Conservation (phyloP, 441 rosid species). For the Adansonia rubrostipa region DNA sequence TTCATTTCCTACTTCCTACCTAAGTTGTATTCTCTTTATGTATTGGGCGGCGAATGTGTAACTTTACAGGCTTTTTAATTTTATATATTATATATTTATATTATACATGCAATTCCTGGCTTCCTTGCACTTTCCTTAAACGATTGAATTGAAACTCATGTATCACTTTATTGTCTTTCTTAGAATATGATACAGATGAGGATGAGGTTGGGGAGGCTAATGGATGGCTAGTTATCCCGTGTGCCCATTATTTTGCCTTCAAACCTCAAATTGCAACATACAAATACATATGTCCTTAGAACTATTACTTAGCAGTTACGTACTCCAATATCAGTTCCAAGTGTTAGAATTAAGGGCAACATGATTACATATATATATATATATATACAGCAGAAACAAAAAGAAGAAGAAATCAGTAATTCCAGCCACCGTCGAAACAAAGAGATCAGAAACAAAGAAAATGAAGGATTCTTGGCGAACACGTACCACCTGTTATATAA, state of each 20-base stretch:
- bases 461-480: no score
- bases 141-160: background rate
- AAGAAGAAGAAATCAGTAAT: no score
- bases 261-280: background rate
- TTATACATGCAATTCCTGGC: background rate
- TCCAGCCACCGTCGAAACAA: no score
- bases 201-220: background rate
- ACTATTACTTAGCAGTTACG: background rate
- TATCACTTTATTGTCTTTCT: background rate
- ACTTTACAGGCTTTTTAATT: background rate
- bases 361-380: background rate
- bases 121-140: slow-evolving; percentile 6
- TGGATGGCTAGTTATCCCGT: background rate
- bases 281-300: background rate
- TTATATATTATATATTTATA: background rate
- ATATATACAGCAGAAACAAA: no score
- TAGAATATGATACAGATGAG: background rate
- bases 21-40: no score
- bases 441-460: no score
- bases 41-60: background rate
- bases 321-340: background rate
- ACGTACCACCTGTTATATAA: no score
- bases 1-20: no score
- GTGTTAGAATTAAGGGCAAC: background rate
- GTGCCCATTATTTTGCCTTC: background rate